Percentiles rank a stretch among this genome's conserved stretches.
phyloP scores from a whole-genome alignment of 768 basidiomycete species.

The Termitomyces sp. region DNA sequence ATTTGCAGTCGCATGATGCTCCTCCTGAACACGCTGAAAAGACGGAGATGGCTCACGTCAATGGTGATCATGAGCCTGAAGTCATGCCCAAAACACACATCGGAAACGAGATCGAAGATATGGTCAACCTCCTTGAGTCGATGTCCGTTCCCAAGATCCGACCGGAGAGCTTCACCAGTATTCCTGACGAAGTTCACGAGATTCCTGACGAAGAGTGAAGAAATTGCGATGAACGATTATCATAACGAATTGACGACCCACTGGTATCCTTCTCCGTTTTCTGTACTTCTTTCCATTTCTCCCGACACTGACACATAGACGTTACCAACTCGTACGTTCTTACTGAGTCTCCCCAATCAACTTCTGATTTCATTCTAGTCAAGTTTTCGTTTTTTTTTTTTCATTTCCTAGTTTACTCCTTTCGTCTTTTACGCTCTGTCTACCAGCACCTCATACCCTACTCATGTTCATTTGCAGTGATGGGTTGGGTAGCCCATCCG shows the following conservation, averaged over 20 bases:
- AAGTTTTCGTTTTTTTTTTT: background rate
- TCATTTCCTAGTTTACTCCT: background rate
- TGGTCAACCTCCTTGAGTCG: slow-evolving; percentile 61
- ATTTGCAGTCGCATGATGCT: background rate
- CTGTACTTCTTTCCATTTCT: background rate
- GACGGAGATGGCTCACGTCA: slow-evolving; percentile 5
- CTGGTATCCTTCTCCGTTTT: background rate
- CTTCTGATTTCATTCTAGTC: background rate
- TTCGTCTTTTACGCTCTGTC: background rate
- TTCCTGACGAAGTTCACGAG: slow-evolving; percentile 51
- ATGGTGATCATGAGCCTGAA: slow-evolving; percentile 9
- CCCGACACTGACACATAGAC: background rate
- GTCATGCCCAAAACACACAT: slow-evolving; percentile 9
- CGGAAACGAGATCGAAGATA: slow-evolving; percentile 51
- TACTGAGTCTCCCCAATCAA: background rate
- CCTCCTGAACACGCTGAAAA: background rate
- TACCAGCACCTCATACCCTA: background rate
- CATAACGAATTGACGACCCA: slow-evolving; percentile 1
- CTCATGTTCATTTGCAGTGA: background rate
- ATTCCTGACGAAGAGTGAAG: slow-evolving; percentile 50
- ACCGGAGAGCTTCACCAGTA: slow-evolving; percentile 37
- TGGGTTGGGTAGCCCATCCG: background rate
- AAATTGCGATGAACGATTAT: background rate
- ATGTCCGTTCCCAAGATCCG: slow-evolving; percentile 29
- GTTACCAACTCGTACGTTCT: background rate